Conservation (phyloP, 345 rosid genomes). For the Leavenworthia alabamica region DNA sequence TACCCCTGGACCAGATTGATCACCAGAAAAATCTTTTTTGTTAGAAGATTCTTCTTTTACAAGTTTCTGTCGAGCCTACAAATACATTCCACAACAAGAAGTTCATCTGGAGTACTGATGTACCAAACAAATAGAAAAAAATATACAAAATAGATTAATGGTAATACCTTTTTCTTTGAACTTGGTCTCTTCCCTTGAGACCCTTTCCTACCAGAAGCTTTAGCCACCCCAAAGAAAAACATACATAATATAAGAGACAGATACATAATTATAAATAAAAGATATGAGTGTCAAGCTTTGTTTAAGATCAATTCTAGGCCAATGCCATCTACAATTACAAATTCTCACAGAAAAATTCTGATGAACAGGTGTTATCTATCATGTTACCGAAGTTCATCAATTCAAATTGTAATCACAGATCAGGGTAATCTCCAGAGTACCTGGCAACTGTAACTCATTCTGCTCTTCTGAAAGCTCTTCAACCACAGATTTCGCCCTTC, state of each 20-base stretch:
- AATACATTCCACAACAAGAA: slow-evolving; percentile 11
- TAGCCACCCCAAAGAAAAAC: slow-evolving; percentile 14
- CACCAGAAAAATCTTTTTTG: slow-evolving; percentile 30
- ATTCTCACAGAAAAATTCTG: neutral
- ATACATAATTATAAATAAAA: neutral
- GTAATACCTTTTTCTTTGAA: slow-evolving; percentile 60
- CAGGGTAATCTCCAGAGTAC: slow-evolving; percentile 30
- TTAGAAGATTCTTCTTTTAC: slow-evolving; percentile 38
- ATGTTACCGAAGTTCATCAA: neutral
- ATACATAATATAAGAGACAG: slow-evolving; percentile 3
- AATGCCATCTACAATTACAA: neutral
- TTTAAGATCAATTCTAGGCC: neutral
- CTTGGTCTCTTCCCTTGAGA: slow-evolving; percentile 53
- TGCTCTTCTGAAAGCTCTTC: slow-evolving; percentile 80
- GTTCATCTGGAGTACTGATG: neutral
- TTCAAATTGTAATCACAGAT: neutral
- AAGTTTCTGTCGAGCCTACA: slow-evolving; percentile 48
- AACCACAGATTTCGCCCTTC: slow-evolving; percentile 92
- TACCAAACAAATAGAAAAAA: neutral
- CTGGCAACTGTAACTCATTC: slow-evolving; percentile 48
- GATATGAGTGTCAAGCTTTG: neutral
- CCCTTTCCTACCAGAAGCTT: slow-evolving; percentile 68
- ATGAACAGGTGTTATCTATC: too few relatives aligned
- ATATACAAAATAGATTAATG: neutral
- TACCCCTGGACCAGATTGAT: slow-evolving; percentile 30